Base-by-base conservation (phyloP, 768 basidiomycete species). In the Rhodosporidiobolus sp. region DNA sequence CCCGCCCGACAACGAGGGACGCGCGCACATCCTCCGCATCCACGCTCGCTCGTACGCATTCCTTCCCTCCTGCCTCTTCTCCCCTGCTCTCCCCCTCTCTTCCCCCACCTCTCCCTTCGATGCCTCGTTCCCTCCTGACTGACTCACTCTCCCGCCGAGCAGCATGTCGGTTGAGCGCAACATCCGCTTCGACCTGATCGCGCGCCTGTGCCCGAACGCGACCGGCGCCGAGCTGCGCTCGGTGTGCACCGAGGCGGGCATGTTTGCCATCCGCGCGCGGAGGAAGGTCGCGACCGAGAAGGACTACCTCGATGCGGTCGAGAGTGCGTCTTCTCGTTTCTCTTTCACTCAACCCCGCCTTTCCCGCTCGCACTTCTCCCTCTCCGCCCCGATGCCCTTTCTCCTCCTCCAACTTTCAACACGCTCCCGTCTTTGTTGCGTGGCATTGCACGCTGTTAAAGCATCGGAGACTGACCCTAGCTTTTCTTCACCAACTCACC, bases 161-260 rank as follows among this genome's bases (percentile, higher is more conserved):
- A 95, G 93, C 81, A 98, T 98, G 95, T 94, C 91, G 72, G 92
- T 93, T 54, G 95, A 97, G 81, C 86, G 94, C 70, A 90, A 94
- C 78, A 98, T 99, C 79, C 92, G 96, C 60, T 99, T 94, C 80
- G 94, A 97, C 80, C 87, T 99, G 55, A 94, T 99, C 80, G 94
- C 94, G 19, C 88, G 96, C 49, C 82, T 99, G 69, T 99, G 96
- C 81, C 96, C 96, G 30, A 96, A 96, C 81, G 94, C 96, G 22
- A 97, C 96, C 19, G 96, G 96, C 70, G 96, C 96, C n/a, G 96
- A 99, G 82, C 82, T 99, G 69, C 89, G 94, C 58, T 93, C 92
- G 34, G 96, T 99, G 14, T 94, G 94, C 24, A 99, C 95, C 16
- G 95, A 99, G 86, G 96, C 96, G 59, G 96, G 96, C n/a, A 98